Percentiles rank a stretch among this genome's conserved stretches.
Evolutionary conservation across 2,329 filamentous ascomycete species (phyloP).

Genomic region (Penicillium sp.): DNA sequence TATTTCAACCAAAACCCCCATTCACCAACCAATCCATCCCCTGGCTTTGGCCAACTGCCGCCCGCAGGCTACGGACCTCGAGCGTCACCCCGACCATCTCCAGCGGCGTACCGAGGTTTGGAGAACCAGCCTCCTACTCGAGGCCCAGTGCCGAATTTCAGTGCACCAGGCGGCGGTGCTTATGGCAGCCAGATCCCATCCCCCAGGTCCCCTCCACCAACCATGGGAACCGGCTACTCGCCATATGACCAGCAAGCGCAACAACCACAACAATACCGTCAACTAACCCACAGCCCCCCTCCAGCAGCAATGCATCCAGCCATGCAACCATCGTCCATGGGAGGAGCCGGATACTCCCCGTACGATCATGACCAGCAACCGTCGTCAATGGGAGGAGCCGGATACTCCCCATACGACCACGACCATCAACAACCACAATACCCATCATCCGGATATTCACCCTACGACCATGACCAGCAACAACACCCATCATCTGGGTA

Average conservation of each 20-base stretch:
- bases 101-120: constrained; percentile 11
- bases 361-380: not conserved
- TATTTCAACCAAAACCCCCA: constrained; percentile 9
- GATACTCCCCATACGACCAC: constrained; percentile 7
- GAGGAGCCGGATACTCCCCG: constrained; percentile 3
- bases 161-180: not conserved
- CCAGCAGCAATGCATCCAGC: constrained; percentile 1
- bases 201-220: constrained; percentile 10
- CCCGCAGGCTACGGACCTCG: constrained; percentile 6
- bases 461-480: constrained; percentile 4
- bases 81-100: constrained; percentile 3
- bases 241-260: constrained; percentile 8
- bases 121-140: constrained; percentile 13
- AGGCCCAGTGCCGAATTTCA: constrained; percentile 9
- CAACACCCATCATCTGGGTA: not conserved
- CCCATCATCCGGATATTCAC: not conserved
- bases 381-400: not conserved
- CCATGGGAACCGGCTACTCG: constrained; percentile 9
- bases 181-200: constrained; percentile 9
- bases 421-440: not conserved
- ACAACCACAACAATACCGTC: constrained; percentile 2
- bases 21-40: constrained; percentile 4
- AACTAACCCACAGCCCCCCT: constrained; percentile 3
- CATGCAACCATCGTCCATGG: not conserved
- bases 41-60: constrained; percentile 2